Percentiles rank a stretch among this genome's conserved stretches.
phyloP scores from a whole-genome alignment of 2,329 filamentous ascomycete species.

The Colletotrichum sp. region DNA sequence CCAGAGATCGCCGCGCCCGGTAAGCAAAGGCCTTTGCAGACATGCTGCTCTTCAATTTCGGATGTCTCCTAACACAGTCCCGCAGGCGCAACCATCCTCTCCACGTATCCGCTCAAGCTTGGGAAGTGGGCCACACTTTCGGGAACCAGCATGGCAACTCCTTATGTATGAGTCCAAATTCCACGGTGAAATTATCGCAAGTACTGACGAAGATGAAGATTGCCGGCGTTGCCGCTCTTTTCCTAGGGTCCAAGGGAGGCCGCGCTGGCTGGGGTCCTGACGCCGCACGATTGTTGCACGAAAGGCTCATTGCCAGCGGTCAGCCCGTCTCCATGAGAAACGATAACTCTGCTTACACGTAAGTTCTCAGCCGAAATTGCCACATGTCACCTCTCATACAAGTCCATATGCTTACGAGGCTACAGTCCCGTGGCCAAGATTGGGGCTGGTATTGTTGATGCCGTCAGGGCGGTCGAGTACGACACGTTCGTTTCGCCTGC shows the following conservation, averaged over 20 bases:
- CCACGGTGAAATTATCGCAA: fast-evolving
- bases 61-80: background rate
- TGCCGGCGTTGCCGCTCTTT: slow-evolving; percentile 42
- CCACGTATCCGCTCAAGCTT: background rate
- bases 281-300: slow-evolving; percentile 31
- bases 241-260: slow-evolving; percentile 35
- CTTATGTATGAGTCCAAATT: slow-evolving; percentile 29
- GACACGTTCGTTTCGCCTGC: slow-evolving; percentile 37
- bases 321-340: background rate
- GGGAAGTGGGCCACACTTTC: background rate
- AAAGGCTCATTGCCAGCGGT: slow-evolving; percentile 26
- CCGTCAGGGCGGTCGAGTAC: slow-evolving; percentile 42
- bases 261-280: slow-evolving; percentile 24
- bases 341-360: background rate
- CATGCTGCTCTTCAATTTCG: background rate
- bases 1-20: background rate
- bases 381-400: background rate
- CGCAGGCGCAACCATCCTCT: background rate
- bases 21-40: background rate
- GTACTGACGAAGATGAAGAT: slow-evolving; percentile 24
- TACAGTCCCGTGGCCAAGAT: background rate
- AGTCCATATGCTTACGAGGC: slow-evolving; percentile 13
- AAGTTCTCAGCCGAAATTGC: fast-evolving
- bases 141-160: slow-evolving; percentile 55
- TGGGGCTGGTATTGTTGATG: slow-evolving; percentile 48